Evolutionary conservation across 352 stramenopile species (phyloP), one percentile per base, ranked within the genome.

Genomic region (Phytopythium helicoides): DNA sequence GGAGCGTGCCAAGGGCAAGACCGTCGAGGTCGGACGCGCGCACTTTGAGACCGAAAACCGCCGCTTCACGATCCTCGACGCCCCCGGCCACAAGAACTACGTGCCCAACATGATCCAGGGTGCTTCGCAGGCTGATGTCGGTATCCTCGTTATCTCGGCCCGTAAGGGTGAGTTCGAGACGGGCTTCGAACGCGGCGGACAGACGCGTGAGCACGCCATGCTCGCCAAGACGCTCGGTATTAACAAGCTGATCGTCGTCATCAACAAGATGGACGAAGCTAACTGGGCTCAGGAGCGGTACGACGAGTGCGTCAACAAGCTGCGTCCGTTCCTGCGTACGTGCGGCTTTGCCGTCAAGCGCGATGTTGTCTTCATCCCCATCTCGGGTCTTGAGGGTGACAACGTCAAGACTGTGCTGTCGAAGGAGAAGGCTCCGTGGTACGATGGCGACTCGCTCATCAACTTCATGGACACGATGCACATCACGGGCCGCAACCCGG

Each of bases 191-290:
- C 92, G 95, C 52, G 95, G 94, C 60, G 97, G 97, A 47, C 97
- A 99, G 79, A 99, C 96, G 19, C 82, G 97, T 58, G 97, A 99
- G 81, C 97, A 99, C 76, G 97, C 97, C 15, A 95, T 99, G 82
- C 77, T 99, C 16, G 96, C 96, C 49, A 99, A 99, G 83, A 99
- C 97, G 33, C 81, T 99, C 37, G 97, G 97, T 22, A 97, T 99
- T 23, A 96, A 95, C 51, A 98, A 98, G 76, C 85, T 99, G 34
- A 79, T 99, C 54, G 96, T 99, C 33, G 97, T 98, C 15, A 97
- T 99, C 66, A 99, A 99, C 75, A 99, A 99, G 84, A 99, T 99
- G 97, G 97, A 99, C 75, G 97, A 99, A 52, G 84, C 86, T 16
- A 97, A 96, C 21, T 99, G 96, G 96, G 84, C 64, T 7, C 92